Percentiles rank a stretch among this genome's conserved stretches.
These are phyloP conservation scores for Rosellinia necatrix DNA, from an alignment of 2,329 filamentous ascomycete species.

Conservation along the genomic window DNA sequence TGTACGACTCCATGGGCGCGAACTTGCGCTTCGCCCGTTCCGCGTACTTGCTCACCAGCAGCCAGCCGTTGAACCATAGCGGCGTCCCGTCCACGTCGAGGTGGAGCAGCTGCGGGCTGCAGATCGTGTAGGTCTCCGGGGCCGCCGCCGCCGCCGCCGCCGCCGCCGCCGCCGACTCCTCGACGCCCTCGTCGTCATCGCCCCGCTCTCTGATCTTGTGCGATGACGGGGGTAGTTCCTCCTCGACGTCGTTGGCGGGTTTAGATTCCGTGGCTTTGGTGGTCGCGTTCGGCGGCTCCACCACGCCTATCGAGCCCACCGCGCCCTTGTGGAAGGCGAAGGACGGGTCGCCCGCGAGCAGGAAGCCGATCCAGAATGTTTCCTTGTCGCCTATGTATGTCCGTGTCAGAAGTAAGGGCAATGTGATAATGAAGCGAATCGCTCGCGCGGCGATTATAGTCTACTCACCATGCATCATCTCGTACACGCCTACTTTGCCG, in stretches of 20 bases:
- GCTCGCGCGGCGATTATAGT: no score
- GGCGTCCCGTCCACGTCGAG: slow-evolving; percentile 46
- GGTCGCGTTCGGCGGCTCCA: slow-evolving; percentile 26
- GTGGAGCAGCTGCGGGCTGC: slow-evolving; percentile 51
- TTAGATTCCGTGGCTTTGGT: background rate
- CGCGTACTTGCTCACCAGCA: slow-evolving; percentile 49
- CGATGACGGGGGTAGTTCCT: background rate
- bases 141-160: background rate
- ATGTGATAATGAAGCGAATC: no score
- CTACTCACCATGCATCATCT: slow-evolving; percentile 50
- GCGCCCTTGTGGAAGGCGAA: slow-evolving; percentile 51
- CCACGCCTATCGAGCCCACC: slow-evolving; percentile 42
- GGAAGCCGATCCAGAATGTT: slow-evolving; percentile 55
- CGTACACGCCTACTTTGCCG: slow-evolving; percentile 49
- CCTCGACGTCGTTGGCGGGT: background rate
- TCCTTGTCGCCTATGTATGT: slow-evolving; percentile 49
- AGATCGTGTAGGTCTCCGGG: slow-evolving; percentile 43
- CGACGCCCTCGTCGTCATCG: background rate
- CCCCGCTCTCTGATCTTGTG: background rate
- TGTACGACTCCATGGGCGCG: slow-evolving; percentile 43
- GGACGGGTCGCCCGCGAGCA: slow-evolving; percentile 48
- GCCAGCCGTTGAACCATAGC: slow-evolving; percentile 54
- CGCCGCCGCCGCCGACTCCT: background rate
- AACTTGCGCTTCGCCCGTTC: slow-evolving; percentile 42
- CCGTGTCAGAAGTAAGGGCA: background rate